Base-by-base conservation (phyloP, 192 early-diverging fungal genomes). In the Backusella psychrophila region DNA sequence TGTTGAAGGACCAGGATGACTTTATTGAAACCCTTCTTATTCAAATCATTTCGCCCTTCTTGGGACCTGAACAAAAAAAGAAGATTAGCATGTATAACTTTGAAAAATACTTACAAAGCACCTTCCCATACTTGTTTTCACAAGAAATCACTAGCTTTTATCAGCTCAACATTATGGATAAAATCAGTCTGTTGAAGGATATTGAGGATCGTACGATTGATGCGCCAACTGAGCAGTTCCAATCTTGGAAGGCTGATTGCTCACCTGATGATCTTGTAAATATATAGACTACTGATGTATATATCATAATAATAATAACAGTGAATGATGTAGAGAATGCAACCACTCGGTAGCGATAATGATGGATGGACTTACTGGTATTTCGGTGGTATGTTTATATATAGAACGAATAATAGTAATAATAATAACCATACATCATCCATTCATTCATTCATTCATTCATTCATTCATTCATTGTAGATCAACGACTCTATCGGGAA, bases 341-440 rank as follows among this genome's bases (percentile, higher is more conserved):
- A 71, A n/a, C 70, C 70, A 29, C 8, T 71, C 0, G 70, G 70
- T 4, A 49, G 42, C 0, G 70, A 71, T 33, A 46, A 31, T 49
- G 9, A 49, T 6, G 70, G 42, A 15, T 71, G 70, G 70, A 49
- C 26, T 3, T 71, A 71, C 49, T 71, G 70, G 70, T 71, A 71
- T 49, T 71, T 71, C 31, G 70, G 41, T 31, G 70, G 70, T 71
- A 71, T n/a, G 46, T n/a, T 49, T n/a, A n/a, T n/a, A 21, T 49
- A 49, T 7, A 31, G 29, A 1, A 33, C 11, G 14, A 34, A 35
- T 36, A 29, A 19, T 34, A 17, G 3, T 35, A 17, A 17, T 36
- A 17, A 33, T 33, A 33, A 33, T 33, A 33, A 33, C 33, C 33
- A 6, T 12, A 2, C 9, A 38, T 4, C 15, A 44, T 44, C 15